Base-by-base conservation (phyloP, 257 asterid genomes). In the Agastache rugosa region DNA sequence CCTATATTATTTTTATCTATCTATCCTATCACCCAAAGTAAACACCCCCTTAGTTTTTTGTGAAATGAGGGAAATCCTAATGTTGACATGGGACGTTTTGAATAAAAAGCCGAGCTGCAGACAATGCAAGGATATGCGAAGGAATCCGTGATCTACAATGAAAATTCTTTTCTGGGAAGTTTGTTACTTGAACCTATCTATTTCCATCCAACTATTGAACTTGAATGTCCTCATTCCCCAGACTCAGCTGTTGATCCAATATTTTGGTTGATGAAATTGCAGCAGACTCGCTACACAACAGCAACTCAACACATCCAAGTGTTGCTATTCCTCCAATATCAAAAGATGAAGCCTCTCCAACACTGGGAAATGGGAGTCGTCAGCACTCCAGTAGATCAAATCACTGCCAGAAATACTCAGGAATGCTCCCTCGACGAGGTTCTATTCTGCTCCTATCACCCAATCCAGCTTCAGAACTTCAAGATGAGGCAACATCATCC, bases 311-410 rank as follows among this genome's bases (percentile, higher is more conserved):
- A 1, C 1, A 0, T 67, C 11, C 2, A 35, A 79, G 79, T 4
- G 79, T 60, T 50, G 51, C 63, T 39, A 73, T 79, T 0, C 74
- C 83, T 60, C 83, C 83, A 14, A 79, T 11, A 3, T 29, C 68
- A 0, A 60, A 11, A 70, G 54, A 37, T 0, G 0, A 55, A 69
- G 62, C 41, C 8, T 15, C 58, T 39, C 75, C 17, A 71, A 51
- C 3, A 39, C 29, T 4, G 67, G 75, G 58, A 71, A 71, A 41
- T 70, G 42, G 0, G 47, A 39, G 14, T 1, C 0, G 9, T 71
- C 47, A 8, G 59, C 75, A 25, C 0, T 73, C 75, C 78, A 78
- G 5, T 41, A 1, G 2, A 35, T 34, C 67, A 78, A 27, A 45
- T 78, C 10, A 11, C 2, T 1, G 1, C 11, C 0, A 1, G 1